Conservation (phyloP, 2,329 filamentous ascomycete genomes). For the Boeremia lycopersici region DNA sequence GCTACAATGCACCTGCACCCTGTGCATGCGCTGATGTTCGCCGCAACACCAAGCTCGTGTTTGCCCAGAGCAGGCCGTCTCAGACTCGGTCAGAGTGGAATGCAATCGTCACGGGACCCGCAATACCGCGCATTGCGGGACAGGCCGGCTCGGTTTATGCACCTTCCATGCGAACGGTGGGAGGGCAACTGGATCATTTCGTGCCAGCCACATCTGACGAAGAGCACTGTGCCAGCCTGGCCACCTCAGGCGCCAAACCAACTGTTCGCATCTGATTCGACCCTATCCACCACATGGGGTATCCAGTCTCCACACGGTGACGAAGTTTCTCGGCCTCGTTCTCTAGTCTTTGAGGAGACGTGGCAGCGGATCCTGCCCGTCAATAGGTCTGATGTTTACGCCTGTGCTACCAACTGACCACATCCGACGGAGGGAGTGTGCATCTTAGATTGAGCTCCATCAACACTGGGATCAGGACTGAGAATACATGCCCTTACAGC, state of each 20-base stretch:
- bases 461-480: not conserved
- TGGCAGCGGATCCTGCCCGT: slow-evolving; percentile 26
- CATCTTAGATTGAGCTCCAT: slow-evolving; percentile 24
- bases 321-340: slow-evolving; percentile 11
- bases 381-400: slow-evolving; percentile 22
- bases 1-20: slow-evolving; percentile 20
- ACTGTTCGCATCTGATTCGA: slow-evolving; percentile 44
- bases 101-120: slow-evolving; percentile 35
- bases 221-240: slow-evolving; percentile 18
- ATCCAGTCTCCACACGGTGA: slow-evolving; percentile 7
- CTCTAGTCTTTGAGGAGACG: slow-evolving; percentile 27
- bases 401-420: slow-evolving; percentile 38
- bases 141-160: slow-evolving; percentile 31
- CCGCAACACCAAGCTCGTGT: slow-evolving; percentile 14
- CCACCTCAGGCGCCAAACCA: slow-evolving; percentile 45
- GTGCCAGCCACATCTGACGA: slow-evolving; percentile 35
- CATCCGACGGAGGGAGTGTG: slow-evolving; percentile 28
- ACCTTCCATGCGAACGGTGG: slow-evolving; percentile 43
- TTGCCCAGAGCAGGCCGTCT: slow-evolving; percentile 1
- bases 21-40: slow-evolving; percentile 25
- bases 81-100: slow-evolving; percentile 8
- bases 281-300: slow-evolving; percentile 17
- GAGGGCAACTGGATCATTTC: slow-evolving; percentile 5
- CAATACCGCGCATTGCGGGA: slow-evolving; percentile 27
- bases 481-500: slow-evolving; percentile 18